phyloP scores from a whole-genome alignment of 352 stramenopile genomes.

The Pythium utonaiense region DNA sequence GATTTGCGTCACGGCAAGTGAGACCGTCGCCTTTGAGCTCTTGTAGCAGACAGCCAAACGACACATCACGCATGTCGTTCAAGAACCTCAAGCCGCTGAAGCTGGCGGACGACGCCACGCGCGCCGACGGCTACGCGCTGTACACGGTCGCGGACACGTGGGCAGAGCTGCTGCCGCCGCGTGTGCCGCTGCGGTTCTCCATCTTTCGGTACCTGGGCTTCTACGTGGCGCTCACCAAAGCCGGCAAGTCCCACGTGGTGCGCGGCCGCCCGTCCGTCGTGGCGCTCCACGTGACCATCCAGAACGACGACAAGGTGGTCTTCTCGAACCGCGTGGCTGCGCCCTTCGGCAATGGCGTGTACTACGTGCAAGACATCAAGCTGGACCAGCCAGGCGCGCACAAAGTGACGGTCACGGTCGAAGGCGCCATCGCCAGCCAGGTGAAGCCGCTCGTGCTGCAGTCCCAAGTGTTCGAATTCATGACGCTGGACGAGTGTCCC shows the following conservation, averaged over 20 bases:
- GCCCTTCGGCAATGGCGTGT: conserved; percentile 72
- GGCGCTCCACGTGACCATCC: conserved; percentile 65
- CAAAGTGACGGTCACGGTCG: conserved; percentile 56
- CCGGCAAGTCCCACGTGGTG: conserved; percentile 61
- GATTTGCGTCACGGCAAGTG: neutral
- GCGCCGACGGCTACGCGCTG: conserved; percentile 58
- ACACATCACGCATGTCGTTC: conserved; percentile 23
- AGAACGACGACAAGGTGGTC: conserved; percentile 75
- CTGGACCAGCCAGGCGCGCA: conserved; percentile 56
- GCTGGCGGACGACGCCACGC: conserved; percentile 36
- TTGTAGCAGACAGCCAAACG: neutral
- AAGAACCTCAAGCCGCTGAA: conserved; percentile 72
- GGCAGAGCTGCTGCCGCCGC: conserved; percentile 58
- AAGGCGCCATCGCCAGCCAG: conserved; percentile 46
- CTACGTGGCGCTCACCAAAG: conserved; percentile 59
- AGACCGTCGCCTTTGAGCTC: neutral
- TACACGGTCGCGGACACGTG: conserved; percentile 68
- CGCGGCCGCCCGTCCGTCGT: conserved; percentile 41
- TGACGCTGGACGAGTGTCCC: conserved; percentile 65
- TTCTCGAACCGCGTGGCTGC: conserved; percentile 53
- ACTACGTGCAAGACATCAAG: conserved; percentile 75
- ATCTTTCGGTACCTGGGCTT: conserved; percentile 82
- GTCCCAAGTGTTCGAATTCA: conserved; percentile 77
- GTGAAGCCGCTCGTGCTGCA: conserved; percentile 56
- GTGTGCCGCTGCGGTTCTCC: conserved; percentile 70